Evolutionary conservation across 1,284 basidiomycete species (phyloP), one percentile per base, ranked within the genome.

Genomic region (Trametes sp.): DNA sequence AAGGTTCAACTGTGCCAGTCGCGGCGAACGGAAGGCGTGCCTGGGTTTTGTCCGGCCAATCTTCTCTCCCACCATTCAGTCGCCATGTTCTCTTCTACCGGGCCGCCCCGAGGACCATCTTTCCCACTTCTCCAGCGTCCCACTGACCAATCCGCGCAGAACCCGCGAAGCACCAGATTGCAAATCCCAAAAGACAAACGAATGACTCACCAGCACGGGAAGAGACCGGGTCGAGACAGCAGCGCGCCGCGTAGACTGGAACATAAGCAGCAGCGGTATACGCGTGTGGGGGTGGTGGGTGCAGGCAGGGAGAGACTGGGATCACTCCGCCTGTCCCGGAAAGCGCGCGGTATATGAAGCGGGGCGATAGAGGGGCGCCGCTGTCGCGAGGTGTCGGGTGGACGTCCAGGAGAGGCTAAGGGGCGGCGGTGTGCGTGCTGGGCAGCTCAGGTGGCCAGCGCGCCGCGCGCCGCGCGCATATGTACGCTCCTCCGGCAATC

Each of bases 221-320:
- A 65, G 63, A 57, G 61, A 67, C 63, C 66, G 63, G 38, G 61
- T 55, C 54, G 61, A 57, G 45, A 61, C 62, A 41, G 38, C 38
- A 45, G 59, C 62, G 54, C 66, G 63, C 57, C 61, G 59, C 14
- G 62, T 66, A 38, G 65, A 61, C 59, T 66, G 65, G 59, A 67
- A 67, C 66, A 67, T 67, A 61, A 51, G 63, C 13, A 33, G 35
- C 23, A 53, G 24, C n/a, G 28, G 46, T 41, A 21, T 31, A 21
- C 46, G 23, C 38, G 55, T 31, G 23, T 13, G 21, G n/a, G 36
- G 41, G 26, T 13, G n/a, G 21, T 28, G 36, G 41, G 26, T 13
- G 56, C 6, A 23, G 55, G 41, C 44, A 33, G 55, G 50, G 31
- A 42, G 48, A 51, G 52, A 42, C 48, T 49, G 48, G 24, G 52